phyloP scores from a whole-genome alignment of 1,284 basidiomycete genomes.

The Apiotrichum siamense region DNA sequence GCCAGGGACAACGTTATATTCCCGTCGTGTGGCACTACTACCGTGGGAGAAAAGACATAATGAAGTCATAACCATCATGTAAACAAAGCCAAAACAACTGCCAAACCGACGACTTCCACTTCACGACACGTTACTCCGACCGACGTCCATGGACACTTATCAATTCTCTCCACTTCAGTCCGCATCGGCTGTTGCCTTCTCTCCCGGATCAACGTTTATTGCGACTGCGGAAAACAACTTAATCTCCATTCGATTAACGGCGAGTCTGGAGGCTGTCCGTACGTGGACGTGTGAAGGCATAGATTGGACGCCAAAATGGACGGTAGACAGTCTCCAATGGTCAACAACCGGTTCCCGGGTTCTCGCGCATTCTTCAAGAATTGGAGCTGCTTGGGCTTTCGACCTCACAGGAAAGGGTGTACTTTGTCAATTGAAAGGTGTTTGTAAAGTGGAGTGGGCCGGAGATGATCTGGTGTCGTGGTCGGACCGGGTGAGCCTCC shows the following conservation, averaged over 20 bases:
- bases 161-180: conserved; percentile 38
- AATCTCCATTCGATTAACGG: conserved; percentile 38
- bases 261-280: conserved; percentile 37
- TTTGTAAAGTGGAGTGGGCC: conserved; percentile 77
- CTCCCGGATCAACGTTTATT: conserved; percentile 46
- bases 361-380: conserved; percentile 62
- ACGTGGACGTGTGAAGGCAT: conserved; percentile 30
- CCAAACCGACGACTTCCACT: not conserved
- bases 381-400: conserved; percentile 56
- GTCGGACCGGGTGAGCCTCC: conserved; percentile 68
- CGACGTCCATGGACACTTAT: conserved; percentile 29
- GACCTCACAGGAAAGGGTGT: conserved; percentile 57
- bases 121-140: not conserved
- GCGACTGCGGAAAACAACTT: conserved; percentile 31
- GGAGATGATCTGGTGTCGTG: conserved; percentile 74
- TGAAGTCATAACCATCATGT: not conserved
- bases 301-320: not conserved
- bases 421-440: conserved; percentile 56
- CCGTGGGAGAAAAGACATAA: not conserved
- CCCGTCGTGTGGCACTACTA: not conserved
- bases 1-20: not conserved
- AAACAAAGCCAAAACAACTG: not conserved
- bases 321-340: conserved; percentile 70
- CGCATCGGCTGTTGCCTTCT: conserved; percentile 28
- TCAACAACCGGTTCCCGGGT: conserved; percentile 75